Base-by-base conservation (phyloP, 805 yeast species). In the Schwanniomyces sp. region DNA sequence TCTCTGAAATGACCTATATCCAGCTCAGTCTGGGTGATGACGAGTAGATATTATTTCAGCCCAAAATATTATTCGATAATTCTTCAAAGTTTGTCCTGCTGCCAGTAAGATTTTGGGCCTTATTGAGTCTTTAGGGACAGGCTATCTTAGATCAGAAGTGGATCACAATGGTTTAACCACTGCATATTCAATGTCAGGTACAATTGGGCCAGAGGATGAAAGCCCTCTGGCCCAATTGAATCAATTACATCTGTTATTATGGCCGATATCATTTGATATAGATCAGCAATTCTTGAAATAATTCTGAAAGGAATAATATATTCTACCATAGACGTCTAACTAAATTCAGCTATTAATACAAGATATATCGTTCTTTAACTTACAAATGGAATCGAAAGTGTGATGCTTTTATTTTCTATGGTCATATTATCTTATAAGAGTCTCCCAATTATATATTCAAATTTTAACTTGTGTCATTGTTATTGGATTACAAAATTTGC, bases 211-310 rank as follows among this genome's bases (percentile, higher is more conserved):
- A n/a, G n/a, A n/a, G n/a, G 54, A 50, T 16, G 59, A 55, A n/a
- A 52, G 57, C 28, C 59, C 59, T 2, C 36, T 48, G n/a, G 43
- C 55, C 7, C 59, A 55, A 32, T 45, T 55, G 34, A 30, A 52
- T 32, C 57, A 55, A 32, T 34, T 55, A 7, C 59, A 55, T 44
- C 38, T 46, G 2, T 53, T 54, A 55, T 49, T 55, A 18, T 52
- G 56, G 57, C 57, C 59, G 2, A 53, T 48, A 7, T 40, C 50
- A 4, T 54, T 54, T 43, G 56, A 52, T 44, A 51, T 52, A 3
- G 58, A 54, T 24, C 58, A 54, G 30, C 53, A 44, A 41, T 49
- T 52, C 34, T 24, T 21, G 2, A 21, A 21, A 21, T 21, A 21
- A 21, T 21, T 4, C 24, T 21, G 24, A 21, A 21, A 21, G 24